Base-by-base conservation (phyloP, 2,329 filamentous ascomycete genomes). In the Diaporthe capsici region DNA sequence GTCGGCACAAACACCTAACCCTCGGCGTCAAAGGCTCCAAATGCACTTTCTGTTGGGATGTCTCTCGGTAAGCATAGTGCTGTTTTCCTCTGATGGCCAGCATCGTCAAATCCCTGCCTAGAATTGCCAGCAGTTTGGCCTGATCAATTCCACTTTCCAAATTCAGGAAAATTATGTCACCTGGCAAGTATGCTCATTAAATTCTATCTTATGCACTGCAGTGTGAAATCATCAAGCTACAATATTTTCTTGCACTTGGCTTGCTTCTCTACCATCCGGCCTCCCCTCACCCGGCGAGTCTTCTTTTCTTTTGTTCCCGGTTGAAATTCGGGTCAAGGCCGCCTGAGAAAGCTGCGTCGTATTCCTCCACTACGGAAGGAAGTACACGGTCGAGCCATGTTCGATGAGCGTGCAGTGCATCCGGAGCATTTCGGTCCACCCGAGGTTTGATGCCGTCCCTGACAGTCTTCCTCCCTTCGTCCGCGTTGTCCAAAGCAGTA, bases 401-500 rank as follows among this genome's bases (percentile, higher is more conserved):
- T 22, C 65, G 49, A 42, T 55, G 65, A 28, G 65, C 47, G 0
- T 7, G 8, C 31, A 55, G 34, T 15, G 34, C n/a, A 17, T 39
- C 47, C 17, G 65, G 37, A 25, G 47, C 47, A n/a, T 55, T 8
- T 6, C n/a, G 49, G 49, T 1, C n/a, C 22, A 70, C n/a, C 2
- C 9, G 34, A 42, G 47, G n/a, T 34, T 12, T 44, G n/a, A 72
- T n/a, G 0, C 71, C 57, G 13, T 55, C 34, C 15, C 71, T 34
- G n/a, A 63, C 71, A 39, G 71, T 44, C 15, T 34, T 20, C 6
- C 17, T 37, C 2, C 58, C 71, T 47, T 72, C 57, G 3, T 63
- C 58, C 2, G 57, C 71, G 28, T 72, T 39, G 2, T 72, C 57
- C 31, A 72, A 20, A 6, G 71, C 57, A 8, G 57, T 72, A 34